Percentiles rank a stretch among this genome's conserved stretches.
Conservation (phyloP, 352 stramenopile species). For the Pythium volutum region DNA sequence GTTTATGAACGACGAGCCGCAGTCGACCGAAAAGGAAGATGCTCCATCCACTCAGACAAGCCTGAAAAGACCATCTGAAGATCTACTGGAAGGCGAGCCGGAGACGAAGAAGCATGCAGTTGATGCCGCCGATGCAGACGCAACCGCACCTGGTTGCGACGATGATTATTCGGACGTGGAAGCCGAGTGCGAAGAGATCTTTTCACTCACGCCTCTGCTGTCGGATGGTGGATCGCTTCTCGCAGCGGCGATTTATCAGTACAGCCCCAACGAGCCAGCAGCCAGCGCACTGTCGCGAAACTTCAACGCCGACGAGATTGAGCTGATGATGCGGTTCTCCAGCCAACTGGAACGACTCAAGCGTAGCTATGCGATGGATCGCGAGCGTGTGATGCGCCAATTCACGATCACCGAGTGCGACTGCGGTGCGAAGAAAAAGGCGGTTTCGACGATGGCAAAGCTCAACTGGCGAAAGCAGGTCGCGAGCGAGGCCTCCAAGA, state of each 20-base stretch:
- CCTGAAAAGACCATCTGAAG: constrained; percentile 4
- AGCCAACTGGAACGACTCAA: constrained; percentile 18
- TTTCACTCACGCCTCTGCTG: constrained; percentile 10
- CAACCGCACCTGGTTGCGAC: neutral
- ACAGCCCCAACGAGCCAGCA: neutral
- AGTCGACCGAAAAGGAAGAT: neutral
- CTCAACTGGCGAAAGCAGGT: constrained; percentile 56
- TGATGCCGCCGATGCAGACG: neutral
- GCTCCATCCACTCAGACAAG: neutral
- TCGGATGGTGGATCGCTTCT: constrained; percentile 18
- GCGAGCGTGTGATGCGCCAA: constrained; percentile 14
- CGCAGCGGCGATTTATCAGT: constrained; percentile 15
- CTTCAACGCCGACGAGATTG: constrained; percentile 13
- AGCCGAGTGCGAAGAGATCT: neutral
- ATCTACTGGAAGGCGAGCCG: neutral
- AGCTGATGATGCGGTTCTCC: constrained; percentile 21
- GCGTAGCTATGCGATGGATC: constrained; percentile 9
- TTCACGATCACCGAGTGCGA: constrained; percentile 15
- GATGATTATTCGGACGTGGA: constrained; percentile 23
- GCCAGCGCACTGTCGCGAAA: no score
- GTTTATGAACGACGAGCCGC: constrained; percentile 17
- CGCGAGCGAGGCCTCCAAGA: constrained; percentile 47
- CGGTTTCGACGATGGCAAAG: neutral
- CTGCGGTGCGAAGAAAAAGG: constrained; percentile 17
- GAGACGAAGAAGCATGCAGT: constrained; percentile 8